Evolutionary conservation across 1,284 basidiomycete species (phyloP).

Genomic region (Marasmius sp.): DNA sequence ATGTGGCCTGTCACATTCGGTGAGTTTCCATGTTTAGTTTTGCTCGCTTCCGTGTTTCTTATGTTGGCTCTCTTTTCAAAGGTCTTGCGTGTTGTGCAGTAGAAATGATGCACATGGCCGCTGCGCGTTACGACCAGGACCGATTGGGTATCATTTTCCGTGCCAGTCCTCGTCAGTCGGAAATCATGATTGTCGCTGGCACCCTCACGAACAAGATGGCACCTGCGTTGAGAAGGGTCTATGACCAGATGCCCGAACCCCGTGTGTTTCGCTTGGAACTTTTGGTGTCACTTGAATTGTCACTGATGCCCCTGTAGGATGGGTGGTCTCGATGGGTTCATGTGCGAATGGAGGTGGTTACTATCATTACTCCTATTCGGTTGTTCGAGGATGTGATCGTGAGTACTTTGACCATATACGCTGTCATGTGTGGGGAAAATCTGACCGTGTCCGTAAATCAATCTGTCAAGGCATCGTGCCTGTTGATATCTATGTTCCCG

Average conservation of each 20-base stretch:
- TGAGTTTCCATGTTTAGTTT: constrained; percentile 30
- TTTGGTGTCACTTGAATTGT: not conserved
- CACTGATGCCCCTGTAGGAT: constrained; percentile 50
- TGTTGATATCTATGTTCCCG: constrained; percentile 96
- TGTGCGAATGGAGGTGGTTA: constrained; percentile 99
- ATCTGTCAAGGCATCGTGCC: constrained; percentile 78
- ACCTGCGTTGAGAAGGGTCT: constrained; percentile 91
- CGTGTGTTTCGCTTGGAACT: constrained; percentile 41
- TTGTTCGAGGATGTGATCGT: constrained; percentile 99
- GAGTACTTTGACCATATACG: constrained; percentile 29
- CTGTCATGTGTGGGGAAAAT: constrained; percentile 1
- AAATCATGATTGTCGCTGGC: constrained; percentile 99
- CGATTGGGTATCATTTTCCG: constrained; percentile 97
- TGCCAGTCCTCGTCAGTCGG: constrained; percentile 95
- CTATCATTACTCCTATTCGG: constrained; percentile 98
- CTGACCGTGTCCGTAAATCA: not conserved
- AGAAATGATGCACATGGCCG: constrained; percentile 99
- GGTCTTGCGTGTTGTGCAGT: constrained; percentile 98
- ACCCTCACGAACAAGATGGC: constrained; percentile 99
- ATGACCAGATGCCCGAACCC: constrained; percentile 97
- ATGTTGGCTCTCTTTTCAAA: constrained; percentile 27
- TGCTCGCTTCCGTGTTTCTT: constrained; percentile 6
- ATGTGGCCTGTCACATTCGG: constrained; percentile 99
- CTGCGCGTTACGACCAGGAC: constrained; percentile 98
- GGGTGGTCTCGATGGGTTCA: constrained; percentile 99